Conservation (phyloP, 495 filamentous ascomycete genomes). For the Neurospora hispaniola region DNA sequence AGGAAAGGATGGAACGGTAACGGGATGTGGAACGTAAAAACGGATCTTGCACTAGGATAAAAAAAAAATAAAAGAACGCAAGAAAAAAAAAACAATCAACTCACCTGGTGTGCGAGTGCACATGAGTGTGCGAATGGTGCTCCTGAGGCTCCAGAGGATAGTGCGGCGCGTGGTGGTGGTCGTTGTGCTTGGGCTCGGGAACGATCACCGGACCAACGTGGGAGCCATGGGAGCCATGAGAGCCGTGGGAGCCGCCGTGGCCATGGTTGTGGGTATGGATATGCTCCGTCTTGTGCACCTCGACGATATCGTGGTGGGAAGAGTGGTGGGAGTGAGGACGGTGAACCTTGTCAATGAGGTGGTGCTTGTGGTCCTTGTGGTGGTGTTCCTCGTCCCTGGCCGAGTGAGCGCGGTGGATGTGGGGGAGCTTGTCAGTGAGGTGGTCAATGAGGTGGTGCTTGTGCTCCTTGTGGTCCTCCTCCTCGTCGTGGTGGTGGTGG, state of each 20-base stretch:
- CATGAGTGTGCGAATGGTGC: not conserved
- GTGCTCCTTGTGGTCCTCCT: constrained; percentile 32
- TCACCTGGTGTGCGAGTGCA: constrained; percentile 14
- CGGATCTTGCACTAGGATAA: constrained; percentile 8
- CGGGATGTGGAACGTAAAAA: not conserved
- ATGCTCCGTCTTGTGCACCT: not conserved
- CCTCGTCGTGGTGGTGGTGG: constrained; percentile 21
- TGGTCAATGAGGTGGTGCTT: not conserved
- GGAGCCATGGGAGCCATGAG: not conserved
- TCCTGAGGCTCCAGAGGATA: not conserved
- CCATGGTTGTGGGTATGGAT: not conserved
- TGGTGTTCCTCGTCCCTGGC: constrained; percentile 32
- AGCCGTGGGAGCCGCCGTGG: too few species aligned
- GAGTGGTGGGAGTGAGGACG: constrained; percentile 3
- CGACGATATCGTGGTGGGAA: constrained; percentile 40
- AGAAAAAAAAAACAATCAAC: constrained; percentile 12
- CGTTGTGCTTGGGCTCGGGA: not conserved
- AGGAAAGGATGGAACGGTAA: not conserved
- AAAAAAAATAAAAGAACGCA: constrained; percentile 3
- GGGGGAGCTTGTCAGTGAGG: not conserved
- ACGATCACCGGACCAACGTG: not conserved
- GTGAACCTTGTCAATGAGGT: not conserved
- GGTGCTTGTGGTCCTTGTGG: constrained; percentile 28
- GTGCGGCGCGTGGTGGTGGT: not conserved
- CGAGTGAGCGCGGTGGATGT: not conserved